These are phyloP conservation scores for Talaromyces verruculosus DNA, from an alignment of 2,329 filamentous ascomycete species.

Conservation along the genomic window DNA sequence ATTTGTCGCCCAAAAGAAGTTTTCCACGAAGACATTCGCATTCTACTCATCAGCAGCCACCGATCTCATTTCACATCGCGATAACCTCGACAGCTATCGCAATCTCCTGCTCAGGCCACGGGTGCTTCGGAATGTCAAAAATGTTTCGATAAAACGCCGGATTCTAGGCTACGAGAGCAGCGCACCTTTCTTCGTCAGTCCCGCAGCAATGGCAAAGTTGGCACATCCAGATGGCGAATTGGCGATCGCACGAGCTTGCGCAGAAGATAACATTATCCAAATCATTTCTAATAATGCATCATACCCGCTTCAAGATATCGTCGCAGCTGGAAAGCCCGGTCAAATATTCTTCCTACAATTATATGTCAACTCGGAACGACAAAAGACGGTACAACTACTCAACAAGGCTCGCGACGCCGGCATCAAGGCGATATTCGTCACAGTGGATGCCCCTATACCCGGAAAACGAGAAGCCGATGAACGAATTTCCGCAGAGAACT, in stretches of 20 bases:
- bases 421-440: constrained; percentile 28
- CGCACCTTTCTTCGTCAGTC: constrained; percentile 16
- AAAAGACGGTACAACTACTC: constrained; percentile 43
- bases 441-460: constrained; percentile 27
- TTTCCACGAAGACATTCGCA: constrained; percentile 14
- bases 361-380: constrained; percentile 46
- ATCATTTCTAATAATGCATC: constrained; percentile 57
- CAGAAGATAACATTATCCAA: constrained; percentile 50
- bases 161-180: constrained; percentile 17
- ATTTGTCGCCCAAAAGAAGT: constrained; percentile 10
- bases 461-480: constrained; percentile 18
- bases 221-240: constrained; percentile 59
- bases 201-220: constrained; percentile 56
- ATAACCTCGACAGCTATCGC: constrained; percentile 9
- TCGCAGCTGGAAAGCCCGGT: constrained; percentile 30
- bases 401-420: constrained; percentile 21
- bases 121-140: constrained; percentile 42
- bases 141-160: constrained; percentile 9
- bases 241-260: constrained; percentile 50
- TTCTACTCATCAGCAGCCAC: constrained; percentile 19
- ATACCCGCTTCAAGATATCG: constrained; percentile 53
- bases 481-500: constrained; percentile 16
- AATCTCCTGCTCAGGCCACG: constrained; percentile 44
- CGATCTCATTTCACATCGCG: constrained; percentile 15
- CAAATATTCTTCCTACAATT: constrained; percentile 49